Conservation (phyloP, 1,139 yeast genomes). For the Suhomyces atakaporum region DNA sequence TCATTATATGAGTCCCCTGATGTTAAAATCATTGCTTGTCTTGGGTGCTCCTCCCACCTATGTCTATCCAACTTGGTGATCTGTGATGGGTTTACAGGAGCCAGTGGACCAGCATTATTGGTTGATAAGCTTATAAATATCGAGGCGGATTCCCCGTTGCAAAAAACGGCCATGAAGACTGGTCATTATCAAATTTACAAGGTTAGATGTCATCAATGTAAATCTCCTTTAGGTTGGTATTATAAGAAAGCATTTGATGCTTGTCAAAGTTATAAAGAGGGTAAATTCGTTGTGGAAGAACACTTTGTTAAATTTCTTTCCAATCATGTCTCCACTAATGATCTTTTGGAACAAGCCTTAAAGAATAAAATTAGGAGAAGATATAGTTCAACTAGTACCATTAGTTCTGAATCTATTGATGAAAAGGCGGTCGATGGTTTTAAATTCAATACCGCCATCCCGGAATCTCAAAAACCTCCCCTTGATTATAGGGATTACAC, state of each 20-base stretch:
- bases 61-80: constrained; percentile 49
- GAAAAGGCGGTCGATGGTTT: constrained; percentile 11
- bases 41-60: constrained; percentile 54
- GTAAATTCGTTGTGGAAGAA: constrained; percentile 72
- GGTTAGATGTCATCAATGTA: constrained; percentile 68
- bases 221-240: constrained; percentile 70
- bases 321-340: constrained; percentile 20
- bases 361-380: constrained; percentile 30
- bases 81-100: constrained; percentile 53
- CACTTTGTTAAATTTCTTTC: constrained; percentile 22
- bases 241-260: constrained; percentile 61
- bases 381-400: constrained; percentile 15
- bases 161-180: constrained; percentile 60
- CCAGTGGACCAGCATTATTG: constrained; percentile 54
- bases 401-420: constrained; percentile 14
- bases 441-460: constrained; percentile 6
- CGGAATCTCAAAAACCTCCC: constrained; percentile 2
- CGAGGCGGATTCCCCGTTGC: constrained; percentile 31
- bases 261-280: constrained; percentile 71
- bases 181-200: constrained; percentile 69
- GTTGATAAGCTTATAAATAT: constrained; percentile 52
- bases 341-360: constrained; percentile 31
- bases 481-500: constrained; percentile 20
- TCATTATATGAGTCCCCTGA: constrained; percentile 35
- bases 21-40: constrained; percentile 50